A percentile compares a stretch with the other conserved stretches of the same genome.
Evolutionary conservation across 1,139 yeast species (phyloP).

Genomic region (Candida labiduridarum): DNA sequence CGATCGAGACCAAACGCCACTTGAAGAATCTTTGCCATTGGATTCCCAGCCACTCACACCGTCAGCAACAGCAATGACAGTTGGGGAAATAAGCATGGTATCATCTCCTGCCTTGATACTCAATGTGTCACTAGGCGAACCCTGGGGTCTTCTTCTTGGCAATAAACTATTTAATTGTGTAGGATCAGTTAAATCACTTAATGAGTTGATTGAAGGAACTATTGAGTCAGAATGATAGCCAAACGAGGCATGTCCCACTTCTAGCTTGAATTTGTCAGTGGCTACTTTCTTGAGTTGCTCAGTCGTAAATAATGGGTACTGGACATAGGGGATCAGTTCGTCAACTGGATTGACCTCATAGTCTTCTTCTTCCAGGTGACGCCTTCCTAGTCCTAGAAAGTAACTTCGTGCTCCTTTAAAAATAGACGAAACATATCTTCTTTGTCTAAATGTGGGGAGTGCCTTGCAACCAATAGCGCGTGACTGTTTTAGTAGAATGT

Average conservation of each 20-base stretch:
- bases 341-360: conserved; percentile 20
- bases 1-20: conserved; percentile 59
- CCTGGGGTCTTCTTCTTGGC: conserved; percentile 55
- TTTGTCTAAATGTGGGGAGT: background rate
- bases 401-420: conserved; percentile 32
- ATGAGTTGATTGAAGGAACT: conserved; percentile 48
- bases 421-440: conserved; percentile 13
- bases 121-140: conserved; percentile 55
- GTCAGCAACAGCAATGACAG: conserved; percentile 60
- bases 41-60: conserved; percentile 66
- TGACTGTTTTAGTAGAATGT: background rate
- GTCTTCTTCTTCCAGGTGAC: conserved; percentile 14
- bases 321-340: conserved; percentile 40
- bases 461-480: background rate
- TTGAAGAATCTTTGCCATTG: conserved; percentile 36
- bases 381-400: conserved; percentile 25
- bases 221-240: conserved; percentile 49
- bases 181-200: conserved; percentile 55
- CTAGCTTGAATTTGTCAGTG: conserved; percentile 46
- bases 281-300: conserved; percentile 42
- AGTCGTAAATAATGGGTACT: conserved; percentile 43
- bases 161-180: conserved; percentile 48
- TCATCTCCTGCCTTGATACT: conserved; percentile 62
- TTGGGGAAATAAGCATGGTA: conserved; percentile 61
- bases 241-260: conserved; percentile 48